Evolutionary conservation across 257 asterid species (phyloP).

Genomic region (Henckelia pumila): DNA sequence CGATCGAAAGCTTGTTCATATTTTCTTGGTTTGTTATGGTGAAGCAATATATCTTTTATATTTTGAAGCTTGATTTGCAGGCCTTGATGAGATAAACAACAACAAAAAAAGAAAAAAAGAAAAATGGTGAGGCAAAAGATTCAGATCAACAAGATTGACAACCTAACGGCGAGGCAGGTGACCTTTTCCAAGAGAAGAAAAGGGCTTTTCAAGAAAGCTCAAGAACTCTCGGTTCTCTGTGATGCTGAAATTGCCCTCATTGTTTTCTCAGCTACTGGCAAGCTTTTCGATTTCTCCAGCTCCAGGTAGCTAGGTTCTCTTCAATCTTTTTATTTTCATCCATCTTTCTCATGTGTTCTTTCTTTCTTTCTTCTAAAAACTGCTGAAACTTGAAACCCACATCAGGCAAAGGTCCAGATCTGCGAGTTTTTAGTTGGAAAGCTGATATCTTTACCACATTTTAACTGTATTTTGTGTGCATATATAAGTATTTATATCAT

Average conservation of each 20-base stretch:
- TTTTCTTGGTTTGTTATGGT: too few species aligned
- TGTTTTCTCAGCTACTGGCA: constrained; percentile 49
- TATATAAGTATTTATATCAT: too few species aligned
- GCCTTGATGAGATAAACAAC: background rate
- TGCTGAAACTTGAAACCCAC: too few species aligned
- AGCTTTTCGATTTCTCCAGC: constrained; percentile 40
- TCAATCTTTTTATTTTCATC: too few species aligned
- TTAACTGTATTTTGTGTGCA: too few species aligned
- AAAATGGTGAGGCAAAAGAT: constrained; percentile 50
- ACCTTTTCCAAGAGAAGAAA: constrained; percentile 46
- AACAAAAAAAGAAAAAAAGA: too few species aligned
- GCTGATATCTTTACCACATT: too few species aligned
- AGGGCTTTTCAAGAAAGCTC: constrained; percentile 56
- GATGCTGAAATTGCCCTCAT: constrained; percentile 51
- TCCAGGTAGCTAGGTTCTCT: constrained; percentile 41
- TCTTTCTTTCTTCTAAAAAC: background rate
- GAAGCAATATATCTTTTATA: too few species aligned
- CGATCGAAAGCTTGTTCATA: background rate
- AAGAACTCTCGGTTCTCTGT: constrained; percentile 45
- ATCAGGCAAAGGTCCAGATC: background rate
- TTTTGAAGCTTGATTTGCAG: too few species aligned
- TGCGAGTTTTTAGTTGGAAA: background rate
- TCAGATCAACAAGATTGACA: constrained; percentile 47
- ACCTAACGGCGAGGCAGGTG: constrained; percentile 48
- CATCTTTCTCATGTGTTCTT: background rate